phyloP scores from a whole-genome alignment of 345 rosid species.

The Cochlearia excelsa region DNA sequence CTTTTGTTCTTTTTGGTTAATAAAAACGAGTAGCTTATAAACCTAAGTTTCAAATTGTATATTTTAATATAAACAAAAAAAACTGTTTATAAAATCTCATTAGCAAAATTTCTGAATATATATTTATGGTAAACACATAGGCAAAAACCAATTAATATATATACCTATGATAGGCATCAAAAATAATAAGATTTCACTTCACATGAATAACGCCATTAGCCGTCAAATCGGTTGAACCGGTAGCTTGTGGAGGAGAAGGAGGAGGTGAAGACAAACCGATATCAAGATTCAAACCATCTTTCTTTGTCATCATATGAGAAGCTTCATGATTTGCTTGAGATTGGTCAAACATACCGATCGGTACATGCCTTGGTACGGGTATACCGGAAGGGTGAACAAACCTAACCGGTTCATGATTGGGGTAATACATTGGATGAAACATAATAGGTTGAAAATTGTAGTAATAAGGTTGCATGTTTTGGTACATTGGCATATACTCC shows the following conservation, averaged over 20 bases:
- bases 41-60: too few species aligned
- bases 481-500: slow-evolving; percentile 31
- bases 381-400: slow-evolving; percentile 36
- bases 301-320: slow-evolving; percentile 18
- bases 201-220: slow-evolving; percentile 33
- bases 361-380: slow-evolving; percentile 34
- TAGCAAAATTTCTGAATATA: not conserved
- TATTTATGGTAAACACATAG: slow-evolving; percentile 12
- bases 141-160: slow-evolving; percentile 12
- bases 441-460: slow-evolving; percentile 13
- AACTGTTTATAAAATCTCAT: too few species aligned
- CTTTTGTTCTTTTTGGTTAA: too few species aligned
- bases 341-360: slow-evolving; percentile 23
- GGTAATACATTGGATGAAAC: slow-evolving; percentile 29
- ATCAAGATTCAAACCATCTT: slow-evolving; percentile 23
- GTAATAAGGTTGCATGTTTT: slow-evolving; percentile 20
- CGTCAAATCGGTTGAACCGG: slow-evolving; percentile 25
- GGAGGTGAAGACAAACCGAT: slow-evolving; percentile 19
- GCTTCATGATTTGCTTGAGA: slow-evolving; percentile 10
- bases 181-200: slow-evolving; percentile 14
- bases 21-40: too few species aligned
- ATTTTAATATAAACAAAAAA: too few species aligned
- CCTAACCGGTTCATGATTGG: slow-evolving; percentile 24
- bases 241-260: slow-evolving; percentile 26
- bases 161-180: slow-evolving; percentile 9